Percentiles rank a stretch among this genome's conserved stretches.
Evolutionary conservation across 108 stramenopile genomes (phyloP).

Genomic region (Bacterosira constricta): DNA sequence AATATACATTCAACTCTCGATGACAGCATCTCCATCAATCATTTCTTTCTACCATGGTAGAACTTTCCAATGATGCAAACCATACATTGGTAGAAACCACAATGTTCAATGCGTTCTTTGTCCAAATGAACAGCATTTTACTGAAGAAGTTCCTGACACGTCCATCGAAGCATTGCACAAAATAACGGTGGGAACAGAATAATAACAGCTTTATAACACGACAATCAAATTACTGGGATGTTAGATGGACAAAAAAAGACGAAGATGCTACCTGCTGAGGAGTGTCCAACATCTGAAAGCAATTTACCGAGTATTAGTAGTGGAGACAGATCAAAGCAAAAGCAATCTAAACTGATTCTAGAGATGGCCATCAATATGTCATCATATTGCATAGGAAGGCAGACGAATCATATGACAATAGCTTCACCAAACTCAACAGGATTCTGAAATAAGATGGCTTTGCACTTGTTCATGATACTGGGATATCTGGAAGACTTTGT

Average conservation of each 20-base stretch:
- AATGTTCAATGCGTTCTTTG: slow-evolving; percentile 83
- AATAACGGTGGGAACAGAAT: slow-evolving; percentile 68
- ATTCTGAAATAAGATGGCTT: slow-evolving; percentile 62
- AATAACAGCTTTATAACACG: slow-evolving; percentile 89
- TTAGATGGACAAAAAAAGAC: slow-evolving; percentile 67
- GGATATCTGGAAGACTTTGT: slow-evolving; percentile 35
- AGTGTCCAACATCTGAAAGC: slow-evolving; percentile 47
- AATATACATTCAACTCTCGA: slow-evolving; percentile 69
- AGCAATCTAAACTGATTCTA: slow-evolving; percentile 2
- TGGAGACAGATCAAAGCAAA: not conserved
- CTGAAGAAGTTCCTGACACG: slow-evolving; percentile 56
- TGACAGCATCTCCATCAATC: slow-evolving; percentile 69
- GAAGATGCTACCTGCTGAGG: slow-evolving; percentile 53
- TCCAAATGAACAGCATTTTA: slow-evolving; percentile 53
- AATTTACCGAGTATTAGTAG: not conserved
- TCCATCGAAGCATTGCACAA: slow-evolving; percentile 74
- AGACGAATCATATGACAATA: too few species aligned
- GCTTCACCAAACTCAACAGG: slow-evolving; percentile 30
- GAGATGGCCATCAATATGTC: slow-evolving; percentile 49
- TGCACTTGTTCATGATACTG: slow-evolving; percentile 53
- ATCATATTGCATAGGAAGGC: slow-evolving; percentile 45
- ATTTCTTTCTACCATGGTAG: slow-evolving; percentile 72
- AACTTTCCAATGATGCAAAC: slow-evolving; percentile 51
- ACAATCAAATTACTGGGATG: slow-evolving; percentile 75
- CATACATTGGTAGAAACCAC: slow-evolving; percentile 79